Evolutionary conservation across 164 flowering plant genomes (phyloP).

Genomic region (Nymphaea thermarum): DNA sequence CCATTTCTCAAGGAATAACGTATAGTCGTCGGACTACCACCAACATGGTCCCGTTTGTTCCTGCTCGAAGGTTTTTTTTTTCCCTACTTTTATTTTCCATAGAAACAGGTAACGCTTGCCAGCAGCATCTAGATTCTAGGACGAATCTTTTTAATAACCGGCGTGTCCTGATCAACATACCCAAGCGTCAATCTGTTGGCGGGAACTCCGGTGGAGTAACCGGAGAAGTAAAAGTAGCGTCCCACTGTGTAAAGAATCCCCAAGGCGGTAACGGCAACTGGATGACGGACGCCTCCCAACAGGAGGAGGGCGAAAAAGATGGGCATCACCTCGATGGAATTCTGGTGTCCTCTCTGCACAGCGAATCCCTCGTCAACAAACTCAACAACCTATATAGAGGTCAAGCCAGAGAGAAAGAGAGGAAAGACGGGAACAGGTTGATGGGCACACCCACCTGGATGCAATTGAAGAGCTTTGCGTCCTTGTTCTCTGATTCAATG

Average conservation of each 20-base stretch:
- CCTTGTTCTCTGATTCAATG: constrained; percentile 72
- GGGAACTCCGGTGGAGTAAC: constrained; percentile 74
- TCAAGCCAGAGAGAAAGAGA: neutral
- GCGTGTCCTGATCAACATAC: constrained; percentile 9
- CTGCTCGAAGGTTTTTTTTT: too few relatives aligned
- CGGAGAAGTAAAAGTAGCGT: constrained; percentile 68
- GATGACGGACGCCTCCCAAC: constrained; percentile 64
- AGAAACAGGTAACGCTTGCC: too few relatives aligned
- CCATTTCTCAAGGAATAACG: too few relatives aligned
- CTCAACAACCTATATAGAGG: neutral
- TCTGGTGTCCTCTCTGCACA: constrained; percentile 83
- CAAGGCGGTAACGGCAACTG: constrained; percentile 31
- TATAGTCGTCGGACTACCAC: too few relatives aligned
- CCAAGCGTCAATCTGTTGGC: constrained; percentile 52
- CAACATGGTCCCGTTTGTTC: too few relatives aligned
- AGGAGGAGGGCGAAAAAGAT: constrained; percentile 49
- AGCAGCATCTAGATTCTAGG: too few relatives aligned
- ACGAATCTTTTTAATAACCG: neutral
- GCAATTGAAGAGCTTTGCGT: constrained; percentile 85
- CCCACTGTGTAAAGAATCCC: constrained; percentile 39
- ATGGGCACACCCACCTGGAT: constrained; percentile 42
- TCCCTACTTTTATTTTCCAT: too few relatives aligned
- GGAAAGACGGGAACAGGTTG: neutral
- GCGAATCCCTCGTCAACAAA: neutral
- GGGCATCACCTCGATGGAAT: constrained; percentile 78